Percentiles rank a stretch among this genome's conserved stretches.
Conservation (phyloP, 2,329 filamentous ascomycete genomes). For the Fusarium dlaminii region DNA sequence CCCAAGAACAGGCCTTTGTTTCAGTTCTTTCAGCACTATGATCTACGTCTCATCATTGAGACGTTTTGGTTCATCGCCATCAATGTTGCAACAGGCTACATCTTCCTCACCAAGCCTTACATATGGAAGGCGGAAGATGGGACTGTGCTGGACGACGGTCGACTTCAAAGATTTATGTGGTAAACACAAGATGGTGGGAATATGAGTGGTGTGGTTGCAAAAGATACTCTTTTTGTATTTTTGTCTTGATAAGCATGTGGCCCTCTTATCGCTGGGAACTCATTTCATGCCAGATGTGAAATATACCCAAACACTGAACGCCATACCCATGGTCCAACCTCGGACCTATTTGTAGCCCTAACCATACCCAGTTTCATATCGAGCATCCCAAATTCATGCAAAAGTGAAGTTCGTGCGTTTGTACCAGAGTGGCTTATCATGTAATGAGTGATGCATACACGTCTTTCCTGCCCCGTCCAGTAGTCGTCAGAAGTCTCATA, state of each 20-base stretch:
- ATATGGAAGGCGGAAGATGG: constrained; percentile 68
- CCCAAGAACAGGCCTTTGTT: constrained; percentile 1
- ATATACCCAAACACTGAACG: constrained; percentile 25
- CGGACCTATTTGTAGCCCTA: constrained; percentile 3
- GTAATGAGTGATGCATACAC: constrained; percentile 5
- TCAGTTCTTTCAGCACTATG: constrained; percentile 41
- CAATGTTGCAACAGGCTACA: constrained; percentile 72
- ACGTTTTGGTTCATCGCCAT: constrained; percentile 74
- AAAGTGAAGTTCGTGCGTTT: constrained; percentile 15
- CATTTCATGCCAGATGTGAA: constrained; percentile 6
- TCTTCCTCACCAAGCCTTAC: constrained; percentile 76
- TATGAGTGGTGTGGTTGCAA: neutral
- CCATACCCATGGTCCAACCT: constrained; percentile 20
- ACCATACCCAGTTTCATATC: constrained; percentile 23
- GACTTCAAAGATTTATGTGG: constrained; percentile 85
- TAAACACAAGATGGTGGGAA: constrained; percentile 45
- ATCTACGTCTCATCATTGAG: constrained; percentile 66
- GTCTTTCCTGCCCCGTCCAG: neutral
- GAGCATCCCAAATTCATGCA: neutral
- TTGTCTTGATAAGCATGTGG: constrained; percentile 18
- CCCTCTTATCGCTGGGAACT: constrained; percentile 10
- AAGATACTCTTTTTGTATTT: constrained; percentile 36
- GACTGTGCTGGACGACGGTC: constrained; percentile 61
- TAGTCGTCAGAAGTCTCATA: neutral
- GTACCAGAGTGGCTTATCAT: constrained; percentile 17